A percentile compares a stretch with the other conserved stretches of the same genome.
Conservation (phyloP, 2,329 filamentous ascomycete species). For the Aureobasidium sp. region DNA sequence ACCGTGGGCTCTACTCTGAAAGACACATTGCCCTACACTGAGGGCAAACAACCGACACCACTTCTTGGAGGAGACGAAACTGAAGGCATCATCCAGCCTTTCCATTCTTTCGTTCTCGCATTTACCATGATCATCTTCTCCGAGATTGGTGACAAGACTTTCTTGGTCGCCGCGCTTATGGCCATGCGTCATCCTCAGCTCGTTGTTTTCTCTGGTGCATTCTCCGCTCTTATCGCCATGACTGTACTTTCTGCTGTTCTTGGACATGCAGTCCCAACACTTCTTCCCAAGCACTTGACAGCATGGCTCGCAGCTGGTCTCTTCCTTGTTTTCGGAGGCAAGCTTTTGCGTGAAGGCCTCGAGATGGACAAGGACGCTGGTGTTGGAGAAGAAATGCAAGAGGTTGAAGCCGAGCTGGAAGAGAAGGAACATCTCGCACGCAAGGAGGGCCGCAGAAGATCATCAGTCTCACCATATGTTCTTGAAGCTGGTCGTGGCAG, state of each 20-base stretch:
- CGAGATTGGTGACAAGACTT: constrained; percentile 97
- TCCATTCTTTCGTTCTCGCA: constrained; percentile 85
- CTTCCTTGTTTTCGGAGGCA: constrained; percentile 66
- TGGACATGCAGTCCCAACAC: constrained; percentile 80
- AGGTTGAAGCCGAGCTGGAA: constrained; percentile 88
- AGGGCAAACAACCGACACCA: constrained; percentile 23
- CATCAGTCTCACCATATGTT: constrained; percentile 59
- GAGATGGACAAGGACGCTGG: constrained; percentile 85
- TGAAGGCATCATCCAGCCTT: constrained; percentile 62
- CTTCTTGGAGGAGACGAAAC: constrained; percentile 38
- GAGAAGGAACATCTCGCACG: constrained; percentile 77
- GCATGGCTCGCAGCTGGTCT: constrained; percentile 76
- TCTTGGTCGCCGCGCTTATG: constrained; percentile 94
- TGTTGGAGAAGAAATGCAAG: constrained; percentile 93
- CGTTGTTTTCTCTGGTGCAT: constrained; percentile 91
- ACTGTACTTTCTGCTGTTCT: constrained; percentile 87
- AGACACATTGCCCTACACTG: constrained; percentile 30
- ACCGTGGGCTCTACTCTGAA: constrained; percentile 18
- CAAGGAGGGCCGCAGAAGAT: constrained; percentile 54
- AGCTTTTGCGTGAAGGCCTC: constrained; percentile 64
- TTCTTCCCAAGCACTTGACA: constrained; percentile 86
- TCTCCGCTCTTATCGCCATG: constrained; percentile 85
- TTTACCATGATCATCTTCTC: constrained; percentile 97
- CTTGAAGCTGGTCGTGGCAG: constrained; percentile 73
- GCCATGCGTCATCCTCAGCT: constrained; percentile 96